phyloP scores from a whole-genome alignment of 164 flowering plant species.

The Annona squamosa region DNA sequence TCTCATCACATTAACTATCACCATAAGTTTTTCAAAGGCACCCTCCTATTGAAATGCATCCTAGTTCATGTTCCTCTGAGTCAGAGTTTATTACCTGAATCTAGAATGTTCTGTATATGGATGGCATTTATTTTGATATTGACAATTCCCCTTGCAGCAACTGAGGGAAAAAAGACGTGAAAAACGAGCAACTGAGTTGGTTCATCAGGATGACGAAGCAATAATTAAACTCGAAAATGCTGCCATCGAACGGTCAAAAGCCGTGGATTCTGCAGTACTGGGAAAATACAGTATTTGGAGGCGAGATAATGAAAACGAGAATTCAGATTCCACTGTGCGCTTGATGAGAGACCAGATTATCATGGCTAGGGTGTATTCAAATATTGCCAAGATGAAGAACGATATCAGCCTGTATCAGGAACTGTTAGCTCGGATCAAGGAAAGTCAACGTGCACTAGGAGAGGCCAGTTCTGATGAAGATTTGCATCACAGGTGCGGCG shows the following conservation, averaged over 20 bases:
- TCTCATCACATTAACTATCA: too few relatives aligned
- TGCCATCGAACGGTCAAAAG: slow-evolving; percentile 89
- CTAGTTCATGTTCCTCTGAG: too few relatives aligned
- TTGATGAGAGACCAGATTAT: slow-evolving; percentile 90
- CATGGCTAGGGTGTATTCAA: slow-evolving; percentile 87
- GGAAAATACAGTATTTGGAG: slow-evolving; percentile 98
- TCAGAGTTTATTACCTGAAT: too few relatives aligned
- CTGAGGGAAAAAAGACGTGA: slow-evolving; percentile 77
- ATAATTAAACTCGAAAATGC: slow-evolving; percentile 83
- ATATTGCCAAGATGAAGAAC: slow-evolving; percentile 79
- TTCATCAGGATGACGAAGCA: slow-evolving; percentile 66
- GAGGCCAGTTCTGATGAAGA: slow-evolving; percentile 80
- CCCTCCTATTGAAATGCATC: too few relatives aligned
- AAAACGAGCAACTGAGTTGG: slow-evolving; percentile 67
- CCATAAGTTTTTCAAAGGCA: too few relatives aligned
- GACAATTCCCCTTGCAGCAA: slow-evolving; percentile 36
- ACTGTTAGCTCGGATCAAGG: slow-evolving; percentile 61
- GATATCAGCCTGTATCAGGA: slow-evolving; percentile 56
- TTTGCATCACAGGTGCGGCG: slow-evolving; percentile 72
- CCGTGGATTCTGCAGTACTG: slow-evolving; percentile 86
- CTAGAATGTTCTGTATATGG: too few relatives aligned
- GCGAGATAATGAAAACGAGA: slow-evolving; percentile 85
- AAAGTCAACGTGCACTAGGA: slow-evolving; percentile 82
- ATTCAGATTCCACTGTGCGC: slow-evolving; percentile 81
- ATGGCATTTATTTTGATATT: background rate